Percentiles rank a stretch among this genome's conserved stretches.
These are phyloP conservation scores for Protea cynaroides DNA, from an alignment of 164 flowering plant species.

Conservation along the genomic window DNA sequence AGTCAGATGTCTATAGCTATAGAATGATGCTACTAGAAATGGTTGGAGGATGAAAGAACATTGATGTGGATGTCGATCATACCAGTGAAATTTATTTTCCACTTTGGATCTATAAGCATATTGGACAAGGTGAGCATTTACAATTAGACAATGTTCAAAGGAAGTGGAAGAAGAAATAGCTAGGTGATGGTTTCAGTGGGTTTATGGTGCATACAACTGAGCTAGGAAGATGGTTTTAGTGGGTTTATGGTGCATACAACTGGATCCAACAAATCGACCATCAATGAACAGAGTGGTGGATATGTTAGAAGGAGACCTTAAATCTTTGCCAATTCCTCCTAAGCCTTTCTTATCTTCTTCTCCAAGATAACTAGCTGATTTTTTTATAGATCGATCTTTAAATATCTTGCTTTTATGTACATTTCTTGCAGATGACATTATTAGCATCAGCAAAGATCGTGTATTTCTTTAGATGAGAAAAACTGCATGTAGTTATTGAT, in stretches of 20 bases:
- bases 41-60: constrained; percentile 26
- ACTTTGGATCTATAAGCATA: constrained; percentile 27
- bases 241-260: constrained; percentile 46
- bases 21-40: too few relatives aligned
- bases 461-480: too few relatives aligned
- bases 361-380: constrained; percentile 4
- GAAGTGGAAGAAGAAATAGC: constrained; percentile 17
- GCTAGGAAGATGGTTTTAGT: constrained; percentile 35
- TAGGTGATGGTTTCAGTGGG: constrained; percentile 35
- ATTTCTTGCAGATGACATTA: too few relatives aligned
- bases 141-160: constrained; percentile 8
- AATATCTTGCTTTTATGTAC: too few relatives aligned
- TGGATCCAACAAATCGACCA: constrained; percentile 28
- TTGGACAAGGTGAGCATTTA: constrained; percentile 14
- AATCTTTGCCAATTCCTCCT: constrained; percentile 30
- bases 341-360: constrained; percentile 23
- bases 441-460: too few relatives aligned
- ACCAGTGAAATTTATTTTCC: constrained; percentile 39
- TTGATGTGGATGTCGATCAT: not conserved
- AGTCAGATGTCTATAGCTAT: constrained; percentile 49
- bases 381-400: not conserved
- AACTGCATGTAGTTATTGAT: too few relatives aligned
- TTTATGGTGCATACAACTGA: constrained; percentile 41
- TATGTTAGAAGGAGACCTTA: constrained; percentile 33
- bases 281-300: constrained; percentile 32